Evolutionary conservation across 2,329 filamentous ascomycete genomes (phyloP).

Genomic region (Blastomyces emzantsi): DNA sequence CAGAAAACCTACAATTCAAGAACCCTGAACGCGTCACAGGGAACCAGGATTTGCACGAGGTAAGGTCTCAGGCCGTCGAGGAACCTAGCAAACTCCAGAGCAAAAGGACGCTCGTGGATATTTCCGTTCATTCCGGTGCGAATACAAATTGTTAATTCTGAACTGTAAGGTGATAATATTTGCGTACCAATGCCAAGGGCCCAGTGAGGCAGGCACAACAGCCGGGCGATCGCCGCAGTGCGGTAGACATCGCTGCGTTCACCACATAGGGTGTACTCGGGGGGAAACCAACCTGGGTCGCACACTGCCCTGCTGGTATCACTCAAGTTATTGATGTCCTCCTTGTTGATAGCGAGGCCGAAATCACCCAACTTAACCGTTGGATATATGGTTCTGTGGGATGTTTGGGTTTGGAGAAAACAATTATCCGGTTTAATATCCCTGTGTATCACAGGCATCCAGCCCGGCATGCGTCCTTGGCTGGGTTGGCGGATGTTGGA

Average conservation of each 20-base stretch:
- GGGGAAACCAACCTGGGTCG: background rate
- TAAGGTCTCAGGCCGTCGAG: background rate
- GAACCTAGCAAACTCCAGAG: background rate
- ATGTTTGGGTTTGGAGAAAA: conserved; percentile 4
- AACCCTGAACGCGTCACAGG: background rate
- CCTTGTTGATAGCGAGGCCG: conserved; percentile 12
- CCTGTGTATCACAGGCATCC: conserved; percentile 16
- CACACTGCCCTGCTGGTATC: background rate
- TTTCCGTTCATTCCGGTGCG: background rate
- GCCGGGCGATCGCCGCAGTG: background rate
- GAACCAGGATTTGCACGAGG: background rate
- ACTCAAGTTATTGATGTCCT: background rate
- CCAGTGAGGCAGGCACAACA: background rate
- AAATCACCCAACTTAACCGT: conserved; percentile 17
- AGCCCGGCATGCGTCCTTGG: background rate
- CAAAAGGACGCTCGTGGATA: background rate
- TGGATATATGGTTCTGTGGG: conserved; percentile 6
- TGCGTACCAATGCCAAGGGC: background rate
- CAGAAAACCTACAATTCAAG: background rate
- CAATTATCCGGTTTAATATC: conserved; percentile 18
- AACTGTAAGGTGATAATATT: background rate
- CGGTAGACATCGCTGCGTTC: conserved; percentile 6
- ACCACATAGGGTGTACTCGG: background rate
- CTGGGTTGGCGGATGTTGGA: conserved; percentile 5
- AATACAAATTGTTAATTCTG: background rate